Percentiles rank a stretch among this genome's conserved stretches.
Conservation (phyloP, 2,329 filamentous ascomycete species). For the Apiospora saccharicola region DNA sequence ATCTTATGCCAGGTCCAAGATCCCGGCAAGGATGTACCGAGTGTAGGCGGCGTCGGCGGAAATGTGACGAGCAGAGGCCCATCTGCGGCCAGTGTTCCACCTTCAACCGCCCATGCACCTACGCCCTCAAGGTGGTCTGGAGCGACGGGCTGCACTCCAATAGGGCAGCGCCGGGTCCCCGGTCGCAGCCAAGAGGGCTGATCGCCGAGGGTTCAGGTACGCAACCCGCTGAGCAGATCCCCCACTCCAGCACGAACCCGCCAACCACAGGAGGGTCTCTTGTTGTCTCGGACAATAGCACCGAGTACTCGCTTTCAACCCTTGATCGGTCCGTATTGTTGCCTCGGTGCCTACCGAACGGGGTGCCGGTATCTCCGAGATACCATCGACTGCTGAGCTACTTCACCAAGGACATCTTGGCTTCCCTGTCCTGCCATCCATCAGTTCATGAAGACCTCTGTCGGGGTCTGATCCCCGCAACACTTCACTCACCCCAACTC, state of each 20-base stretch:
- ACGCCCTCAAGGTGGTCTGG: conserved; percentile 32
- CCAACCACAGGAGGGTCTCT: not conserved
- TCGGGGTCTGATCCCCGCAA: conserved; percentile 31
- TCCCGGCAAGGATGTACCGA: conserved; percentile 37
- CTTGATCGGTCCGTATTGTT: not conserved
- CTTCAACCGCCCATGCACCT: conserved; percentile 31
- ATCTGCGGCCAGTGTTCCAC: conserved; percentile 31
- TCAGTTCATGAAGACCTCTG: conserved; percentile 35
- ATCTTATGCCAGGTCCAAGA: conserved; percentile 27
- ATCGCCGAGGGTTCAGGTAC: not conserved
- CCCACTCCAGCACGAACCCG: not conserved
- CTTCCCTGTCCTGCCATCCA: conserved; percentile 36
- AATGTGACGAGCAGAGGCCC: conserved; percentile 35
- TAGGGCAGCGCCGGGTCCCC: not conserved
- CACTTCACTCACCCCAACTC: conserved; percentile 34
- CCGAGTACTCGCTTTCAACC: not conserved
- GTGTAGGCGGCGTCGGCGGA: conserved; percentile 34
- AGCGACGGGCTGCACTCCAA: conserved; percentile 14
- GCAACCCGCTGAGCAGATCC: not conserved
- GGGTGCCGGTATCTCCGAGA: conserved; percentile 31
- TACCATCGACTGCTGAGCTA: conserved; percentile 34
- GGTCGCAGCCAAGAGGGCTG: not conserved
- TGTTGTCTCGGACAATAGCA: too few species aligned
- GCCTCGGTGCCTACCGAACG: conserved; percentile 33
- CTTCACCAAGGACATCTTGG: conserved; percentile 33